Conservation (phyloP, 208 protist species). For the Wallacemonas rigidus region DNA sequence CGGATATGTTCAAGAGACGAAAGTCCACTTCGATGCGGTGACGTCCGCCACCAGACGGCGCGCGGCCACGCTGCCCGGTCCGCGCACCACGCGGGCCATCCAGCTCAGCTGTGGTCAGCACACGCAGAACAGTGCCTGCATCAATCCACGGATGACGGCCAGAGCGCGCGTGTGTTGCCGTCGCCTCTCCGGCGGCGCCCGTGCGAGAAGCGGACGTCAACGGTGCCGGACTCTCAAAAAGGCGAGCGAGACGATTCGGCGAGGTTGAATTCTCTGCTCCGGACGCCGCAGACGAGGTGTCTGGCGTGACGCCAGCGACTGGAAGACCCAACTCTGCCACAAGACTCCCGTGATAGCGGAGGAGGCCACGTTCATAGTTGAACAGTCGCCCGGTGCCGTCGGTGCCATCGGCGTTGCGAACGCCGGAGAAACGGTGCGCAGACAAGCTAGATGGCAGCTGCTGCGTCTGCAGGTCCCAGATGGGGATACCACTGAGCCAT, state of each 20-base stretch:
- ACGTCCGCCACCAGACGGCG: neutral
- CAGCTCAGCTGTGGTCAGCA: neutral
- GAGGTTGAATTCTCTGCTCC: too few relatives aligned
- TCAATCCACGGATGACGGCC: neutral
- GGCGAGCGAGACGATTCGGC: too few relatives aligned
- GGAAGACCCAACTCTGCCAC: neutral
- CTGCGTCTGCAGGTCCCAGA: neutral
- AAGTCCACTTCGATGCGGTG: slow-evolving; percentile 35
- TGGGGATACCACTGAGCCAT: neutral
- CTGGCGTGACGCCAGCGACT: too few relatives aligned
- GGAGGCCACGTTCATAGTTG: neutral
- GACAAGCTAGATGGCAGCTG: neutral
- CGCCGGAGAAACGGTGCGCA: too few relatives aligned
- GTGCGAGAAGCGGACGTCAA: too few relatives aligned
- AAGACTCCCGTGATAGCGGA: neutral
- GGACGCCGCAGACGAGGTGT: too few relatives aligned
- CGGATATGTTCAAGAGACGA: slow-evolving; percentile 37
- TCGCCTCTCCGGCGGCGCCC: too few relatives aligned
- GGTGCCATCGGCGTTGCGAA: too few relatives aligned
- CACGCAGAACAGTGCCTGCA: neutral
- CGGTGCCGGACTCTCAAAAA: too few relatives aligned
- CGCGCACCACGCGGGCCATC: neutral
- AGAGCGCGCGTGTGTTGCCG: too few relatives aligned
- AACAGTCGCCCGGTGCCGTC: neutral
- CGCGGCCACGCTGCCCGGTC: too few relatives aligned